Percentiles rank a stretch among this genome's conserved stretches.
phyloP scores from a whole-genome alignment of 2,329 filamentous ascomycete species.

The Penicillium sp. region DNA sequence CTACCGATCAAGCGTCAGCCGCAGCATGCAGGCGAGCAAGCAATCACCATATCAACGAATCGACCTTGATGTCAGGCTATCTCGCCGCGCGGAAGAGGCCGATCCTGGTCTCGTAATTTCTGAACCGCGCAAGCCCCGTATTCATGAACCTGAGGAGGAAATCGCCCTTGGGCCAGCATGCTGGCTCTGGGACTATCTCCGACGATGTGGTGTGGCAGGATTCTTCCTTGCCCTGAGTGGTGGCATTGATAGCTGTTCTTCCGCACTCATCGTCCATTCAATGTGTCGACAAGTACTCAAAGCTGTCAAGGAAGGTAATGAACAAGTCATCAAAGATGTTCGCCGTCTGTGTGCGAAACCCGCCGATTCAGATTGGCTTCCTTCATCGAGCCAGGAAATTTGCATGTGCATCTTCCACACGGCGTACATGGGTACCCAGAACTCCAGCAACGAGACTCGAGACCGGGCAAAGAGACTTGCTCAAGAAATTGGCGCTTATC shows the following conservation, averaged over 20 bases:
- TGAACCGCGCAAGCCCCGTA: conserved; percentile 43
- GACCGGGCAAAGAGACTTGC: conserved; percentile 57
- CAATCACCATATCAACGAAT: conserved; percentile 32
- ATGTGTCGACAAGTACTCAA: conserved; percentile 37
- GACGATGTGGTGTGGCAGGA: conserved; percentile 32
- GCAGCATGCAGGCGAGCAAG: conserved; percentile 31
- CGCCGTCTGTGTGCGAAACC: conserved; percentile 48
- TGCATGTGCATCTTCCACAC: conserved; percentile 56
- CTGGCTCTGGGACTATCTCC: conserved; percentile 53
- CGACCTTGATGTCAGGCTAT: conserved; percentile 33
- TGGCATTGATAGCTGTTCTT: conserved; percentile 38
- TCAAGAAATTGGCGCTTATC: conserved; percentile 61
- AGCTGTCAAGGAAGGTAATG: conserved; percentile 30
- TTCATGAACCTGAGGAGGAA: conserved; percentile 60
- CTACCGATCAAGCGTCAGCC: conserved; percentile 26
- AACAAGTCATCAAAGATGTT: conserved; percentile 51
- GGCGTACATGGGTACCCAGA: conserved; percentile 64
- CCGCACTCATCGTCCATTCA: conserved; percentile 34
- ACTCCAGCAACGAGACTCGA: conserved; percentile 62
- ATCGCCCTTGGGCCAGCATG: conserved; percentile 60
- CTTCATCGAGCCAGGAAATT: conserved; percentile 55
- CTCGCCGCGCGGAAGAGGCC: conserved; percentile 33
- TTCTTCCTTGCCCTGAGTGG: conserved; percentile 38
- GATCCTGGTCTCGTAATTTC: conserved; percentile 45
- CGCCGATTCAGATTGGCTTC: conserved; percentile 44